phyloP scores from a whole-genome alignment of 2,329 filamentous ascomycete species.

The Stromatinia cepivora region DNA sequence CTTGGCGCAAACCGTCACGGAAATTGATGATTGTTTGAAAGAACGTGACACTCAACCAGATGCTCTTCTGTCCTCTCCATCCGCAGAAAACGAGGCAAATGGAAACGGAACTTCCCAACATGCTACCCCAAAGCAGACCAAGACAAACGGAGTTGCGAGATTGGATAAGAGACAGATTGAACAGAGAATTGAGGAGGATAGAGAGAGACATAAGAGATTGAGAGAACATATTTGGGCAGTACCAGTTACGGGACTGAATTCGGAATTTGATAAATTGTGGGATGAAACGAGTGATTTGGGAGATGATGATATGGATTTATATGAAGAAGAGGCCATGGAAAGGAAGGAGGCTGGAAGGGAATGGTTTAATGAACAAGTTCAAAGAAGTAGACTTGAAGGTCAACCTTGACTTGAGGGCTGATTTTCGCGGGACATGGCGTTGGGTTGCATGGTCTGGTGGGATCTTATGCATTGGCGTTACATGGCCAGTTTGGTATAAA shows the following conservation, averaged over 20 bases:
- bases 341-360: constrained; percentile 31
- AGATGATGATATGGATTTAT: constrained; percentile 79
- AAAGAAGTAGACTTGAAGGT: neutral
- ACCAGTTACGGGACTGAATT: constrained; percentile 49
- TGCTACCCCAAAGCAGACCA: constrained; percentile 17
- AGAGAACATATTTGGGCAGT: constrained; percentile 94
- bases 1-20: constrained; percentile 68
- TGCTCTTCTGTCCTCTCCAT: constrained; percentile 19
- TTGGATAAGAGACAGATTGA: constrained; percentile 88
- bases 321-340: constrained; percentile 66
- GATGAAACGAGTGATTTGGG: constrained; percentile 84
- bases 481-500: neutral
- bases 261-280: constrained; percentile 78
- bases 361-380: constrained; percentile 36
- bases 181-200: constrained; percentile 94
- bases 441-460: neutral
- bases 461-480: neutral
- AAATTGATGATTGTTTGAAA: constrained; percentile 81
- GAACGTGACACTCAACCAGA: constrained; percentile 53
- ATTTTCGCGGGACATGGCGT: neutral
- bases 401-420: neutral
- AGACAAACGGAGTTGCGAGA: constrained; percentile 37
- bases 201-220: constrained; percentile 88
- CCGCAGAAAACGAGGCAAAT: constrained; percentile 29
- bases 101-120: constrained; percentile 30